These are phyloP conservation scores for Mycosphaerella sp. DNA, from an alignment of 2,329 filamentous ascomycete species.

Conservation along the genomic window DNA sequence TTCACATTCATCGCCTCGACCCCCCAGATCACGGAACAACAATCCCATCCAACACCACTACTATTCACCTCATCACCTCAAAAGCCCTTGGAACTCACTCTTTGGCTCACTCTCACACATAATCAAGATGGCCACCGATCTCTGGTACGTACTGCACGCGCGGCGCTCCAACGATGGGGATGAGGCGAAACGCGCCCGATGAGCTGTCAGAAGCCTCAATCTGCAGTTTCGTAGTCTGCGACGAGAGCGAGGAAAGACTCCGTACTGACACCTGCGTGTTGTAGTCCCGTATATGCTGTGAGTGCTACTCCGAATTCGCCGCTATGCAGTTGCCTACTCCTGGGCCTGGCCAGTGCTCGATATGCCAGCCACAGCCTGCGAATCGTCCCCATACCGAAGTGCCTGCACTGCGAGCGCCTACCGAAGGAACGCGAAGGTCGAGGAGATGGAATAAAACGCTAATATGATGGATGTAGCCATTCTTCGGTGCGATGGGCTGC, in stretches of 20 bases:
- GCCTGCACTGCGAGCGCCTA: not conserved
- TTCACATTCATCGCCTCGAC: too few species aligned
- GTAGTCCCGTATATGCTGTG: slow-evolving; percentile 97
- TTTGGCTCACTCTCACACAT: slow-evolving; percentile 3
- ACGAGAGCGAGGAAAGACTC: not conserved
- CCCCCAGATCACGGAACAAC: not conserved
- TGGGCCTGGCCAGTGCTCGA: not conserved
- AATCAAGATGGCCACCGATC: slow-evolving; percentile 67
- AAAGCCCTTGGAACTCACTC: slow-evolving; percentile 6
- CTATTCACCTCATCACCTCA: not conserved
- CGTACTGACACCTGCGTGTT: slow-evolving; percentile 27
- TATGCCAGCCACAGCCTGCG: not conserved
- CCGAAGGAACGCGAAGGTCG: not conserved
- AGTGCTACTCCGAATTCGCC: slow-evolving; percentile 47
- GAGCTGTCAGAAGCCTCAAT: slow-evolving; percentile 6
- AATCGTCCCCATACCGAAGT: not conserved
- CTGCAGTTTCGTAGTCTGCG: not conserved
- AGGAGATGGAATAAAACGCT: slow-evolving; percentile 10
- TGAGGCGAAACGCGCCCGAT: slow-evolving; percentile 16
- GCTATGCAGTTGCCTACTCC: not conserved
- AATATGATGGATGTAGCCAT: slow-evolving; percentile 52
- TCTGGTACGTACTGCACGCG: slow-evolving; percentile 53
- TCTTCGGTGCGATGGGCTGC: slow-evolving; percentile 97
- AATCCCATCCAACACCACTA: not conserved
- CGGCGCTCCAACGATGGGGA: slow-evolving; percentile 26